Evolutionary conservation across 768 basidiomycete genomes (phyloP).

Genomic region (Suillus spraguei): DNA sequence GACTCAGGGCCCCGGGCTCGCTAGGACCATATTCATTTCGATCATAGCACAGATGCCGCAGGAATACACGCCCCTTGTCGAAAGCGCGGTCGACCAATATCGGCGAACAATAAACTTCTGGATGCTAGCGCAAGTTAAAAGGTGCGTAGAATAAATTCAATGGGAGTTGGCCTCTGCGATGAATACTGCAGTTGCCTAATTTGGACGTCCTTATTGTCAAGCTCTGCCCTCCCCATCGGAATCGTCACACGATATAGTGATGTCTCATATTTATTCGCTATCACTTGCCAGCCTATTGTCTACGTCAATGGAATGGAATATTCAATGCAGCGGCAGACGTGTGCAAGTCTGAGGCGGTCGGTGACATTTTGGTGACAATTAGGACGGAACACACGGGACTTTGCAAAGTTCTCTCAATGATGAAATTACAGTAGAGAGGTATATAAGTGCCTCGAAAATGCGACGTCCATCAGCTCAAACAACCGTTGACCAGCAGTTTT

Average conservation of each 20-base stretch:
- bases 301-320: not conserved
- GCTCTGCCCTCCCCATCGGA: not conserved
- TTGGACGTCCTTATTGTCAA: not conserved
- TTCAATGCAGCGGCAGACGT: not conserved
- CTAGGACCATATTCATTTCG: not conserved
- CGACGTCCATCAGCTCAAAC: not conserved
- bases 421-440: not conserved
- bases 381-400: not conserved
- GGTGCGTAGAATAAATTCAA: not conserved
- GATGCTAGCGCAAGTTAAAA: not conserved
- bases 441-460: not conserved
- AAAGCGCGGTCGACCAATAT: not conserved
- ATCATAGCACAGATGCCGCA: not conserved
- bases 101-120: too few species aligned
- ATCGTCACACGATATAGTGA: not conserved
- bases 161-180: not conserved
- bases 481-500: not conserved
- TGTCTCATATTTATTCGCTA: not conserved
- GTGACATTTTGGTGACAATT: conserved; percentile 1
- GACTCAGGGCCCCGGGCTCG: not conserved
- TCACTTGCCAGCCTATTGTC: not conserved
- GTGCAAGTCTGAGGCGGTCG: not conserved
- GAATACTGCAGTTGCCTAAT: not conserved
- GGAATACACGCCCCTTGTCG: not conserved
- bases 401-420: not conserved